phyloP scores from a whole-genome alignment of 192 early-diverging fungal species.

The Jimgerdemannia flammicorona region DNA sequence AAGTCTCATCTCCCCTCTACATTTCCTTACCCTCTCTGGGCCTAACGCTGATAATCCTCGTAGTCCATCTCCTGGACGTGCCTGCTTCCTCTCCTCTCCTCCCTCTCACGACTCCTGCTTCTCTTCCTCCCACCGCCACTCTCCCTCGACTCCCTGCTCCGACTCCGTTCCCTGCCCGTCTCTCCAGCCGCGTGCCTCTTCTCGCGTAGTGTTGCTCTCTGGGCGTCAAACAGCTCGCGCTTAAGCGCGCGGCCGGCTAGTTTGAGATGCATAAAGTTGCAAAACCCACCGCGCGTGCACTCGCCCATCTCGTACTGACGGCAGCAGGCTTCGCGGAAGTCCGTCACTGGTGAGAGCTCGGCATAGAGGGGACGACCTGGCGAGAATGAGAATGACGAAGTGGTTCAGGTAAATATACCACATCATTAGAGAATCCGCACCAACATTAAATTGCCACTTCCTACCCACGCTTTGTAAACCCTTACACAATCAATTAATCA shows the following conservation, averaged over 20 bases:
- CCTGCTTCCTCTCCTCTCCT: not conserved
- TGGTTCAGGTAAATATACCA: constrained; percentile 1
- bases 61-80: not conserved
- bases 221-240: constrained; percentile 81
- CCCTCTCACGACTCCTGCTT: not conserved
- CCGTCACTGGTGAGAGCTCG: constrained; percentile 95
- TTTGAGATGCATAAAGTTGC: constrained; percentile 99
- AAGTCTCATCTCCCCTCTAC: too few species aligned
- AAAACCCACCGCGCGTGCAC: constrained; percentile 94
- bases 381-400: not conserved
- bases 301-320: constrained; percentile 93
- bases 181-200: constrained; percentile 37
- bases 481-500: not conserved
- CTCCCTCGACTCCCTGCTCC: not conserved
- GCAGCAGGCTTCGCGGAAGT: constrained; percentile 98
- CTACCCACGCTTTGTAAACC: not conserved
- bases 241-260: constrained; percentile 72
- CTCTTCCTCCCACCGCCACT: not conserved
- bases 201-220: constrained; percentile 51
- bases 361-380: constrained; percentile 86
- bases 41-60: not conserved
- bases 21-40: not conserved
- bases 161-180: constrained; percentile 20
- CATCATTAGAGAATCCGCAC: too few species aligned
- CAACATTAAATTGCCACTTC: not conserved